A percentile compares a stretch with the other conserved stretches of the same genome.
phyloP scores from a whole-genome alignment of 495 filamentous ascomycete genomes.

The Aspergillus cavernicola region DNA sequence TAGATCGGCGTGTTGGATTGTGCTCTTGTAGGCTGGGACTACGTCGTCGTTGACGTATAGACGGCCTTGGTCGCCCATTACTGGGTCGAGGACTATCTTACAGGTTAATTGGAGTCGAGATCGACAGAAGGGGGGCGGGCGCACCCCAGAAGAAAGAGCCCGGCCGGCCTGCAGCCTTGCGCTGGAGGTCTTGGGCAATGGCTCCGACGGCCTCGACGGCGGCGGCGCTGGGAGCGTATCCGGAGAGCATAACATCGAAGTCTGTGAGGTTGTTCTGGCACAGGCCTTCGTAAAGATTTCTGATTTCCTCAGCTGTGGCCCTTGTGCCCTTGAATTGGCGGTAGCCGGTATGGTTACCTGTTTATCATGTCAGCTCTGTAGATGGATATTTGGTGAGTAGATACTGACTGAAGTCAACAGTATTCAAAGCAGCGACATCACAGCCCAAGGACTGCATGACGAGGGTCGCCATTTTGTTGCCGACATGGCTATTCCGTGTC shows the following conservation, averaged over 20 bases:
- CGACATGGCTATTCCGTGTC: conserved; percentile 73
- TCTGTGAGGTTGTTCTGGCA: conserved; percentile 75
- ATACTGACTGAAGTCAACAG: conserved; percentile 83
- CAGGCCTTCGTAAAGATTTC: conserved; percentile 79
- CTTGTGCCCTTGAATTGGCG: conserved; percentile 77
- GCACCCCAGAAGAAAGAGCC: conserved; percentile 88
- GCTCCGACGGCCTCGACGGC: conserved; percentile 78
- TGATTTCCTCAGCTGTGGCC: conserved; percentile 76
- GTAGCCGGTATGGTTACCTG: conserved; percentile 94
- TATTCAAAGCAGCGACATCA: conserved; percentile 89
- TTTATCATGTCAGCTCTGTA: conserved; percentile 3
- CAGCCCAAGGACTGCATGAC: conserved; percentile 90
- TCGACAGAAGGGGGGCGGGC: conserved; percentile 10
- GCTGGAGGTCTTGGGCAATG: conserved; percentile 76
- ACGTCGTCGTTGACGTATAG: conserved; percentile 88
- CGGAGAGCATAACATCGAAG: conserved; percentile 90
- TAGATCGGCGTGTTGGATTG: conserved; percentile 78
- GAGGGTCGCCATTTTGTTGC: conserved; percentile 91
- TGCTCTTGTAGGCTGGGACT: conserved; percentile 80
- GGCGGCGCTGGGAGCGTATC: conserved; percentile 83
- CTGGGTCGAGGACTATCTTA: conserved; percentile 76
- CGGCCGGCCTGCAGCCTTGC: conserved; percentile 55
- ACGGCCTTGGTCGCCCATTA: conserved; percentile 93
- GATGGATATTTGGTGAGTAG: neutral
- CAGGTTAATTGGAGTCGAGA: neutral